A percentile compares a stretch with the other conserved stretches of the same genome.
phyloP scores from a whole-genome alignment of 139 green algal genomes.

The Chlorella sp. region DNA sequence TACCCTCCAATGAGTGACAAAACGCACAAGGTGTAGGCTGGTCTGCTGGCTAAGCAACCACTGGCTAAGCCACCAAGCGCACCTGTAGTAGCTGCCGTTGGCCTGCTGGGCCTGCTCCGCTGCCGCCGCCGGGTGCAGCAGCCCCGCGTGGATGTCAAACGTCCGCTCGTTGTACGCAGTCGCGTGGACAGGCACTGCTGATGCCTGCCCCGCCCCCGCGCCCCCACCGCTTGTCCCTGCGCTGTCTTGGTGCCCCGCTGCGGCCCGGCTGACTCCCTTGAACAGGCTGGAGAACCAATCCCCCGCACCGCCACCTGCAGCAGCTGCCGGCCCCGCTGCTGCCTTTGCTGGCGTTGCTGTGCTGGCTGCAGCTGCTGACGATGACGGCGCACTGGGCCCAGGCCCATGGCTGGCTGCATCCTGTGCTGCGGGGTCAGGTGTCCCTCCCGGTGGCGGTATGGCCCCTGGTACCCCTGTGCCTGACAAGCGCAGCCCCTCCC shows the following conservation, averaged over 20 bases:
- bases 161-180: no score
- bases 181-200: no score
- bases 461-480: background rate
- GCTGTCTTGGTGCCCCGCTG: no score
- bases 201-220: no score
- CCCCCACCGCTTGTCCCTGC: no score
- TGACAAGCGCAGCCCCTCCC: no score
- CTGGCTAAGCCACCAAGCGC: background rate
- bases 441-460: background rate
- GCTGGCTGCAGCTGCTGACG: background rate
- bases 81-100: background rate
- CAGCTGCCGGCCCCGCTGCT: no score
- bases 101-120: slow-evolving; percentile 25
- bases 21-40: slow-evolving; percentile 2
- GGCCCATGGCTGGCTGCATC: background rate
- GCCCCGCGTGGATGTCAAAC: background rate
- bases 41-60: background rate
- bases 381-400: background rate
- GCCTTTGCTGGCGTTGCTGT: no score
- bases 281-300: slow-evolving; percentile 7
- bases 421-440: background rate
- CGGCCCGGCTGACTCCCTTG: no score
- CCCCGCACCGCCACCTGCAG: background rate
- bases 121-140: background rate
- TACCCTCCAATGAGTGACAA: background rate